Conservation (phyloP, 805 yeast genomes). For the Saccharomycopsis sp. region DNA sequence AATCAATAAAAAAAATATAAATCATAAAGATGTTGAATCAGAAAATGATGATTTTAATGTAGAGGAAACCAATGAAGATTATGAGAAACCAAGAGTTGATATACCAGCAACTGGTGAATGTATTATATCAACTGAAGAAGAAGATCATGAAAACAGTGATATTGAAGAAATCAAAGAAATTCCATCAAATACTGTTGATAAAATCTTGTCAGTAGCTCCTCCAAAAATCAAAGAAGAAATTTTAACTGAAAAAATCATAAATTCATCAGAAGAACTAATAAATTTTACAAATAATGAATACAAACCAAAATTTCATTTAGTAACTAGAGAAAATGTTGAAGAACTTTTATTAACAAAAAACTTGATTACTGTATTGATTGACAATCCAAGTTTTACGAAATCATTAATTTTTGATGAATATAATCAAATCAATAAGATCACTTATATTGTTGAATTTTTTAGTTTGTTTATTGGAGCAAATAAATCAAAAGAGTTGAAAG, state of each 20-base stretch:
- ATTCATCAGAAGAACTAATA: too few relatives aligned
- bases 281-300: too few relatives aligned
- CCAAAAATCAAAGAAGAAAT: neutral
- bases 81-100: neutral
- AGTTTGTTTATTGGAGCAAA: neutral
- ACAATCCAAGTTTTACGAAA: neutral
- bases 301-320: too few relatives aligned
- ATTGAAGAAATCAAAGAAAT: neutral
- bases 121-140: neutral
- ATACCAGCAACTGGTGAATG: neutral
- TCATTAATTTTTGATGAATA: conserved; percentile 1
- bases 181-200: too few relatives aligned
- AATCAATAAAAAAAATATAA: neutral
- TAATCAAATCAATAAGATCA: neutral
- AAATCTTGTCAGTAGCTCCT: neutral
- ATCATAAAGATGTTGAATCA: neutral
- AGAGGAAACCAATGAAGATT: neutral
- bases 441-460: neutral
- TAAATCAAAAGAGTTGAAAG: neutral
- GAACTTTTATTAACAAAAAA: neutral
- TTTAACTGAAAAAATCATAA: too few relatives aligned
- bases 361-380: neutral
- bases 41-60: neutral
- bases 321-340: neutral
- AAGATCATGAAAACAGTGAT: too few relatives aligned